Base-by-base conservation (phyloP, 2,329 filamentous ascomycete genomes). In the Cladophialophora exuberans region DNA sequence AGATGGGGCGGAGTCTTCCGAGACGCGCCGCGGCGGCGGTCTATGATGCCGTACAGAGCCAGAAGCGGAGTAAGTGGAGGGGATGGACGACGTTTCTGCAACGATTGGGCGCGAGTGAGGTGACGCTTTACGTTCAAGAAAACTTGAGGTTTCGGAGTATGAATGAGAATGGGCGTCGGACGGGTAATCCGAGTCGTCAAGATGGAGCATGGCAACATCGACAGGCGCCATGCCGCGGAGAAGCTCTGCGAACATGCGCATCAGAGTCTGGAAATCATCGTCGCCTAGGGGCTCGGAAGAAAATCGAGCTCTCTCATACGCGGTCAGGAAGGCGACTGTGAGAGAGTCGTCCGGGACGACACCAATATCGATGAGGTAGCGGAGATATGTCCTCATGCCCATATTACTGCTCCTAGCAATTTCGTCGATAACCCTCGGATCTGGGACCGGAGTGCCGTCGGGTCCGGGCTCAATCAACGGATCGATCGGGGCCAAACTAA, bases 271-370 rank as follows among this genome's bases (percentile, higher is more conserved):
- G 68, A 99, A 97, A 47, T 87, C 81, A 0, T 73, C 66, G 63
- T 92, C 87, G 2, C 83, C 81, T 3, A 96, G 75, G 1, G 87
- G 82, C 4, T 78, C 75, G 0, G 82, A 83, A 1, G 89, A 92
- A 73, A 96, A 99, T 35, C 93, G 86, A 2, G 91, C 90, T 54
- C 83, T 78, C 73, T 97, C 94, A 72, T 97, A 99, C 17, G 83
- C 75, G 1, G 79, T 72, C 17, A 97, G 73, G 67, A 97, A 99
- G 1, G 75, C 71, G 2, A 76, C 66, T 13, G 76, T 74, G 18
- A 82, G 64, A n/a, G 73, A 68, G 11, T 73, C 60, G 70, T 83
- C 69, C 62, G 79, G 62, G 69, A 85, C 76, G 54, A 96, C 82
- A 3, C 83, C 83, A 20, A 96, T 73, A 3, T 78, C 77, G 4